Evolutionary conservation across 768 basidiomycete genomes (phyloP).

Genomic region (Rhodotorula sphaerocarpa): DNA sequence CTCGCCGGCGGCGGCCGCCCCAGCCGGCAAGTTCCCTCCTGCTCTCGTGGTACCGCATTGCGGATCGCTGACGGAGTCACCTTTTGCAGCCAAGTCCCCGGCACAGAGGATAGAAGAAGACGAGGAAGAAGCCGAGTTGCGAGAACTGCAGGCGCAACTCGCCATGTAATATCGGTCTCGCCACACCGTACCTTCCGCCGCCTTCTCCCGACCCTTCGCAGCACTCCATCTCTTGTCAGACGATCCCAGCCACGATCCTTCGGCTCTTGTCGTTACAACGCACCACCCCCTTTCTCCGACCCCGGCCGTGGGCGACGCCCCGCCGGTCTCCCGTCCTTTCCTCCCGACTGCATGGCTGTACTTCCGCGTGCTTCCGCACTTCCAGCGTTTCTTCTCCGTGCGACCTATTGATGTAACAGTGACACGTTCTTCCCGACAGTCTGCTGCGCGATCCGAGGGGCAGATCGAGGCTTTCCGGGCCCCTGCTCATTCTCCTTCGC

Average conservation of each 20-base stretch:
- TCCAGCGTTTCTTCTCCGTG: no score
- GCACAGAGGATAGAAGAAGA: slow-evolving; percentile 54
- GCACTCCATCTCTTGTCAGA: no score
- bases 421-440: not conserved
- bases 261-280: not conserved
- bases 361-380: not conserved
- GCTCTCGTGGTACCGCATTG: not conserved
- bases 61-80: not conserved
- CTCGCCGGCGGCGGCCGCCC: slow-evolving; percentile 53
- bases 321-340: not conserved
- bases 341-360: not conserved
- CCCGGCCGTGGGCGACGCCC: no score
- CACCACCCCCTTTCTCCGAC: not conserved
- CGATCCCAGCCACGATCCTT: not conserved
- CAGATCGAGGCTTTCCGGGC: not conserved
- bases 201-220: not conserved
- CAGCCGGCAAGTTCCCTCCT: slow-evolving; percentile 9
- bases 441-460: not conserved
- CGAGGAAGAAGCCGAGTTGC: slow-evolving; percentile 84
- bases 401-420: not conserved
- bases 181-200: not conserved
- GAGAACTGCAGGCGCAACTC: slow-evolving; percentile 75
- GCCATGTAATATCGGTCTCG: slow-evolving; percentile 54
- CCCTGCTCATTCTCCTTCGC: no score
- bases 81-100: slow-evolving; percentile 43